Evolutionary conservation across 2,329 filamentous ascomycete species (phyloP).

Genomic region (Diaporthe sp.): DNA sequence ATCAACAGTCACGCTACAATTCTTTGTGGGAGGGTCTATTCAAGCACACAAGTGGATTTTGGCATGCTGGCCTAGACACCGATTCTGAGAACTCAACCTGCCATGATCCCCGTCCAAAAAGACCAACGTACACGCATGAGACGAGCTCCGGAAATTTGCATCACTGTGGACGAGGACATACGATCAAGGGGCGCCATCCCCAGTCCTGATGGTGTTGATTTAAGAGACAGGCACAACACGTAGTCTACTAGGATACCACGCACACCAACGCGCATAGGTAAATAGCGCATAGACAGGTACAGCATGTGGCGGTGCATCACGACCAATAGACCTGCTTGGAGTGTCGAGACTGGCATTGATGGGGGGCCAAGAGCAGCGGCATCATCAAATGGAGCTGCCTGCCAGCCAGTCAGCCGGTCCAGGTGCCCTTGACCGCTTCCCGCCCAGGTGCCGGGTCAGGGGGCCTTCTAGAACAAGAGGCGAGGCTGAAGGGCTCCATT

Average conservation of each 20-base stretch:
- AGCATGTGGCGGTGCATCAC: constrained; percentile 26
- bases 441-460: constrained; percentile 32
- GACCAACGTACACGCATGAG: neutral
- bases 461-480: constrained; percentile 34
- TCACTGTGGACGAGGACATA: neutral
- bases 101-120: neutral
- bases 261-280: neutral
- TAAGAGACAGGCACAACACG: neutral
- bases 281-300: neutral
- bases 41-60: neutral
- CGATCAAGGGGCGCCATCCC: neutral
- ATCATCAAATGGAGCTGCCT: constrained; percentile 18
- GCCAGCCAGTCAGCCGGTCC: constrained; percentile 17
- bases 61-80: neutral
- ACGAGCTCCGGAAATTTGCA: too few species aligned
- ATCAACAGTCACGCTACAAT: neutral
- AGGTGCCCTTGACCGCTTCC: constrained; percentile 35
- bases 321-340: constrained; percentile 3
- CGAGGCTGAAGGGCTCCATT: constrained; percentile 31
- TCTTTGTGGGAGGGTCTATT: neutral
- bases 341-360: constrained; percentile 11
- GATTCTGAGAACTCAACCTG: neutral
- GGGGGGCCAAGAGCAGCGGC: neutral
- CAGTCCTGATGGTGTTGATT: neutral
- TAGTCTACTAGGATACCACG: neutral